A percentile compares a stretch with the other conserved stretches of the same genome.
These are phyloP conservation scores for Myrica gale DNA, from an alignment of 306 rosid genomes.

Conservation along the genomic window DNA sequence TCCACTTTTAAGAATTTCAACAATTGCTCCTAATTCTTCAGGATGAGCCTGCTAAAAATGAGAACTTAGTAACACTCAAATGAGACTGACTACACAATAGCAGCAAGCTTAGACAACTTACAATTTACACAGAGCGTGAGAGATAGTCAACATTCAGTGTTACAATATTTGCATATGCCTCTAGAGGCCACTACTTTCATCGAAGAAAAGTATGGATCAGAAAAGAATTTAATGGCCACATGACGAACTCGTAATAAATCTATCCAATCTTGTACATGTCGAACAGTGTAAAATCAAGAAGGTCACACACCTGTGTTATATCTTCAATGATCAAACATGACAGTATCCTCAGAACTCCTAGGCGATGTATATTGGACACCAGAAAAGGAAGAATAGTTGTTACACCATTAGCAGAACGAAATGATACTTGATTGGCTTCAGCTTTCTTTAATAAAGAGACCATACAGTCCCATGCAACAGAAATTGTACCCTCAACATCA, in stretches of 20 bases:
- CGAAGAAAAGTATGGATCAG: slow-evolving; percentile 18
- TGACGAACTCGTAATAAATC: not conserved
- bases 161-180: not conserved
- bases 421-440: slow-evolving; percentile 83
- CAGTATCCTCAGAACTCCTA: slow-evolving; percentile 84
- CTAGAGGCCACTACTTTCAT: not conserved
- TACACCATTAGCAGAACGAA: slow-evolving; percentile 83
- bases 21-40: slow-evolving; percentile 80
- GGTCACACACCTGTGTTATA: slow-evolving; percentile 65
- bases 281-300: not conserved
- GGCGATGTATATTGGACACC: slow-evolving; percentile 77
- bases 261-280: not conserved
- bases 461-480: slow-evolving; percentile 97
- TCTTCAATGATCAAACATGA: slow-evolving; percentile 93
- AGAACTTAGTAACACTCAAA: slow-evolving; percentile 24
- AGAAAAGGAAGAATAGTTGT: slow-evolving; percentile 77
- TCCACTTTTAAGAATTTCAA: slow-evolving; percentile 95
- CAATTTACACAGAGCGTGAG: not conserved
- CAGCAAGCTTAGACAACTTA: not conserved
- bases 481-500: slow-evolving; percentile 68
- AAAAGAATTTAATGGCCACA: slow-evolving; percentile 1
- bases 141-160: not conserved
- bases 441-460: slow-evolving; percentile 84
- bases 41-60: slow-evolving; percentile 74
- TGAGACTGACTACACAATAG: slow-evolving; percentile 26